A percentile compares a stretch with the other conserved stretches of the same genome.
phyloP scores from a whole-genome alignment of 371 early-diverging fungal genomes.

The Haplosporangium sp. region DNA sequence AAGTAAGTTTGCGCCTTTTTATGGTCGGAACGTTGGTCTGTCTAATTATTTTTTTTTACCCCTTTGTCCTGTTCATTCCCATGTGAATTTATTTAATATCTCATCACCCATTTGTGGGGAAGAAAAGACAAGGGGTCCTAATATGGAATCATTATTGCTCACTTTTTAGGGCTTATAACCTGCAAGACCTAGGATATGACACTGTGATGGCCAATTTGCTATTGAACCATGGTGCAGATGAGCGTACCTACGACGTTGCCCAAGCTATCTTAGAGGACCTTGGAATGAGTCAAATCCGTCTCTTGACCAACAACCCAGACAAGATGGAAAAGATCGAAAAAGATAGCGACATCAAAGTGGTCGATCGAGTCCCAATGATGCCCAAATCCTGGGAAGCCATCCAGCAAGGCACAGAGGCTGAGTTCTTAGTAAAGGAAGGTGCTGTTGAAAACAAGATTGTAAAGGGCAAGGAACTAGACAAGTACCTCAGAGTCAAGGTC shows the following conservation, averaged over 20 bases:
- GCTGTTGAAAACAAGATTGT: conserved; percentile 56
- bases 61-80: neutral
- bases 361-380: conserved; percentile 90
- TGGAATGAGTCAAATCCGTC: conserved; percentile 69
- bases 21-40: too few relatives aligned
- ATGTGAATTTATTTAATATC: neutral
- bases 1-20: conserved; percentile 63
- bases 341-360: conserved; percentile 77
- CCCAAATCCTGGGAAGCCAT: conserved; percentile 80
- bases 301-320: conserved; percentile 97
- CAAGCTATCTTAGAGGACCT: conserved; percentile 90
- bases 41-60: too few relatives aligned
- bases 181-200: conserved; percentile 96
- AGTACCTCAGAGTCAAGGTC: conserved; percentile 47
- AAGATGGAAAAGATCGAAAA: conserved; percentile 86
- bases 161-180: conserved; percentile 87
- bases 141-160: too few relatives aligned
- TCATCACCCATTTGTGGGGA: neutral
- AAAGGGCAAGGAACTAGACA: conserved; percentile 51
- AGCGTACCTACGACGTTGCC: conserved; percentile 93
- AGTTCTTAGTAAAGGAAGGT: conserved; percentile 47
- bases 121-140: too few relatives aligned
- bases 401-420: conserved; percentile 23
- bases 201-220: conserved; percentile 93
- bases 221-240: conserved; percentile 92